These are phyloP conservation scores for Plasmopara muralis DNA, from an alignment of 352 stramenopile genomes.

Conservation along the genomic window DNA sequence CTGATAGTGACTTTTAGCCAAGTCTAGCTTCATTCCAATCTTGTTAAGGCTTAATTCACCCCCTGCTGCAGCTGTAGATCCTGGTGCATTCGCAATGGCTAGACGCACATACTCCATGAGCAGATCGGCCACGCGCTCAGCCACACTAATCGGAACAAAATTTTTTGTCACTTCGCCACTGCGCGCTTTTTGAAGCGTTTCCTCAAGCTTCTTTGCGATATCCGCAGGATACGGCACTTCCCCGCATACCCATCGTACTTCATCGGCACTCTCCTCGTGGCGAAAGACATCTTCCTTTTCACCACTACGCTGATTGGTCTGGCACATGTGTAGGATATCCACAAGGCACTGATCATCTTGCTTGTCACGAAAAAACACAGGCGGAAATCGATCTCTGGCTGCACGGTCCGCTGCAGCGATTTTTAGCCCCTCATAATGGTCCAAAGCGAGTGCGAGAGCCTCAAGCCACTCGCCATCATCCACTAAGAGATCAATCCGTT, in stretches of 20 bases:
- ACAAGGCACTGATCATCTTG: slow-evolving; percentile 88
- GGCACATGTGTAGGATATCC: slow-evolving; percentile 86
- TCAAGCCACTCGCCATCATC: slow-evolving; percentile 96
- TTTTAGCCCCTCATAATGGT: slow-evolving; percentile 93
- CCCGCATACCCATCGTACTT: slow-evolving; percentile 79
- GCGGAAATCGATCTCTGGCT: slow-evolving; percentile 78
- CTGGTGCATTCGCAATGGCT: slow-evolving; percentile 76
- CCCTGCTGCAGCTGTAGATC: slow-evolving; percentile 26
- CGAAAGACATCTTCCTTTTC: slow-evolving; percentile 85
- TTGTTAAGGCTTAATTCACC: slow-evolving; percentile 44
- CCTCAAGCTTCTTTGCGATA: slow-evolving; percentile 79
- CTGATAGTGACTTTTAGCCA: slow-evolving; percentile 92
- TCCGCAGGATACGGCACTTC: slow-evolving; percentile 73
- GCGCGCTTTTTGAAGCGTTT: slow-evolving; percentile 77
- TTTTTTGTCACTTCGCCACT: slow-evolving; percentile 81
- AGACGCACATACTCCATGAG: slow-evolving; percentile 87
- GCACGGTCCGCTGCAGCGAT: slow-evolving; percentile 68
- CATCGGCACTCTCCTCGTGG: slow-evolving; percentile 73
- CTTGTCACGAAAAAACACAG: slow-evolving; percentile 84
- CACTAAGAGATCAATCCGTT: slow-evolving; percentile 91
- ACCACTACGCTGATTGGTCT: slow-evolving; percentile 83
- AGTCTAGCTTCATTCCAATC: slow-evolving; percentile 74
- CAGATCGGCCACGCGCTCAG: slow-evolving; percentile 80
- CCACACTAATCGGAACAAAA: slow-evolving; percentile 85
- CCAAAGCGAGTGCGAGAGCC: slow-evolving; percentile 91